Conservation (phyloP, 495 filamentous ascomycete species). For the Neurospora terricola region DNA sequence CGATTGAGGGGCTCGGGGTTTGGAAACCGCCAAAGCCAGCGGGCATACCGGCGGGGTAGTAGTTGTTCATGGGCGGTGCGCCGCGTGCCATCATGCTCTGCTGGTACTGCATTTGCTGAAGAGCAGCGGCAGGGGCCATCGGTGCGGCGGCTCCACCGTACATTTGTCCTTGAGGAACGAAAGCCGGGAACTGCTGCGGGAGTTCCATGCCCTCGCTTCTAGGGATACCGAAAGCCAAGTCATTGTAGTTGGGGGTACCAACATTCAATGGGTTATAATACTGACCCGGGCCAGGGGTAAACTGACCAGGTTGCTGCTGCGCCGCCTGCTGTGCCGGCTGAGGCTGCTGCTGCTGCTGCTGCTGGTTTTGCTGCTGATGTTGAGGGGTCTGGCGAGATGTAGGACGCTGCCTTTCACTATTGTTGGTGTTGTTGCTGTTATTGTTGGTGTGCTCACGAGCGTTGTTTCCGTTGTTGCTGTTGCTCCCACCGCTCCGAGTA, state of each 20-base stretch:
- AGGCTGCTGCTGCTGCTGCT: slow-evolving; percentile 15
- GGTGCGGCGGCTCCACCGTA: slow-evolving; percentile 39
- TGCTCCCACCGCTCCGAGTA: slow-evolving; percentile 34
- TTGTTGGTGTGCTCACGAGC: slow-evolving; percentile 21
- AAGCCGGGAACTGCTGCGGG: slow-evolving; percentile 41
- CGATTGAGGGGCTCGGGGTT: slow-evolving; percentile 32
- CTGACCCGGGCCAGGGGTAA: slow-evolving; percentile 16
- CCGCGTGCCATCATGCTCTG: slow-evolving; percentile 45
- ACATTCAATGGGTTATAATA: slow-evolving; percentile 35
- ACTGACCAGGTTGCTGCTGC: slow-evolving; percentile 23
- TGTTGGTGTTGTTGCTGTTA: slow-evolving; percentile 30
- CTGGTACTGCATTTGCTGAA: slow-evolving; percentile 50
- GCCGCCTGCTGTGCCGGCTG: slow-evolving; percentile 12
- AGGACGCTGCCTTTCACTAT: slow-evolving; percentile 8
- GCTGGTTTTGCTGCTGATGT: slow-evolving; percentile 12
- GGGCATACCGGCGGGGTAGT: slow-evolving; percentile 37
- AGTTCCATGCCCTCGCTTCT: slow-evolving; percentile 49
- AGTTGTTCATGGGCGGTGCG: slow-evolving; percentile 41
- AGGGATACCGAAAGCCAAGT: slow-evolving; percentile 41
- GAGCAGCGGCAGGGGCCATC: slow-evolving; percentile 34
- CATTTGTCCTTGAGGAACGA: slow-evolving; percentile 39
- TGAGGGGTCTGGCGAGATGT: slow-evolving; percentile 7
- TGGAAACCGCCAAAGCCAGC: slow-evolving; percentile 36
- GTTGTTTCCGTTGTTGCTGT: slow-evolving; percentile 39
- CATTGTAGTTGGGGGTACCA: slow-evolving; percentile 23